phyloP scores from a whole-genome alignment of 1,284 basidiomycete species.

The Naganishia liquefaciens region DNA sequence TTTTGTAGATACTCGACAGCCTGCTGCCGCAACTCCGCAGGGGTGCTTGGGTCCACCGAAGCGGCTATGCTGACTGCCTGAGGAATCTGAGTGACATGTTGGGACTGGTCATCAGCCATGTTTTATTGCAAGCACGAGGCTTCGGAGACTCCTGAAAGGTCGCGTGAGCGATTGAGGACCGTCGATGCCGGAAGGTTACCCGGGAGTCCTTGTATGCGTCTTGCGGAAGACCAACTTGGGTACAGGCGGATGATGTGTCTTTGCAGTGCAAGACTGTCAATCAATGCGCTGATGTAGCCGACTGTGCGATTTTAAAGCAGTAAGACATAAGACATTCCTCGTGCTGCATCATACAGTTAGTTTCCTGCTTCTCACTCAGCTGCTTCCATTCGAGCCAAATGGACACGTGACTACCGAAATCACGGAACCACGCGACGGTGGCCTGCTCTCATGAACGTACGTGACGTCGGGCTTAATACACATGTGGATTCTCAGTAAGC shows the following conservation, averaged over 20 bases:
- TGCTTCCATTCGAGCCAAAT: no score
- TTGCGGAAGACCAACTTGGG: background rate
- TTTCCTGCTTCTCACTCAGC: no score
- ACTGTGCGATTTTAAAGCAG: no score
- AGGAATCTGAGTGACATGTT: slow-evolving; percentile 51
- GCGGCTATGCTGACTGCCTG: slow-evolving; percentile 53
- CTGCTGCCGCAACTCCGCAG: slow-evolving; percentile 48
- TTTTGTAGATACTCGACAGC: slow-evolving; percentile 52
- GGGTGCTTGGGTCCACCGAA: slow-evolving; percentile 43
- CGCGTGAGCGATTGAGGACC: slow-evolving; percentile 21
- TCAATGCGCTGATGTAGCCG: no score
- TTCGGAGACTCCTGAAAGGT: background rate
- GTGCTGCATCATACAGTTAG: no score
- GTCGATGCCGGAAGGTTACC: background rate
- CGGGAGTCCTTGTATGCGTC: slow-evolving; percentile 5
- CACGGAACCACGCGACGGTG: no score
- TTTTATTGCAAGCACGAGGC: background rate
- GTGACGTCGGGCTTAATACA: no score
- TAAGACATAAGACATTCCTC: no score
- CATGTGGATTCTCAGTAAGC: no score
- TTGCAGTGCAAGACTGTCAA: no score
- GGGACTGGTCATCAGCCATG: slow-evolving; percentile 31
- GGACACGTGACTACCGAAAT: no score
- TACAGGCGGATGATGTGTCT: background rate
- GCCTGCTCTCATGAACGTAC: no score